These are phyloP conservation scores for Cladorrhinum samala DNA, from an alignment of 495 filamentous ascomycete species.

Conservation along the genomic window DNA sequence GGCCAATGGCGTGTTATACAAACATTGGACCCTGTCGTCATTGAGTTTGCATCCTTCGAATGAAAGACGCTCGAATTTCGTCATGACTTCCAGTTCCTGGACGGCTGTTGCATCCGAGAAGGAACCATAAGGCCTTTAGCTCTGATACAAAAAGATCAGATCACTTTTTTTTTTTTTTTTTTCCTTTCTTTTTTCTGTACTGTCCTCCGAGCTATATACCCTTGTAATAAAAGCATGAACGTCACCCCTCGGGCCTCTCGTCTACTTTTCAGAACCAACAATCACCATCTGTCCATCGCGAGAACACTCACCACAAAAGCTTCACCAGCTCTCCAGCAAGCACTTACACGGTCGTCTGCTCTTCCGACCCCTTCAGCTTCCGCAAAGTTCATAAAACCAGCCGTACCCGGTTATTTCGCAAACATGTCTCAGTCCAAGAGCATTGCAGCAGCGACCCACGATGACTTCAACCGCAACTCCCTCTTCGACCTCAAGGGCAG, in stretches of 20 bases:
- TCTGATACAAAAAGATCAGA: not conserved
- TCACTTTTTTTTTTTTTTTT: not conserved
- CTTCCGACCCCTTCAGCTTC: not conserved
- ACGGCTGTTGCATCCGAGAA: not conserved
- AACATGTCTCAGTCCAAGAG: constrained; percentile 46
- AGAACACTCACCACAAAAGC: constrained; percentile 4
- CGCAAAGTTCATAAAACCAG: not conserved
- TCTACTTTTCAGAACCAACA: not conserved
- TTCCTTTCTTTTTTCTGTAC: no score
- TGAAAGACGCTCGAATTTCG: not conserved
- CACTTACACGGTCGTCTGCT: not conserved
- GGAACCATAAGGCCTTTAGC: not conserved
- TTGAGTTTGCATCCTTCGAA: not conserved
- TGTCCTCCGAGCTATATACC: not conserved
- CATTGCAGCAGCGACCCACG: constrained; percentile 28
- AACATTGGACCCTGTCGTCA: constrained; percentile 1
- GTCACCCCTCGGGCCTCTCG: constrained; percentile 1
- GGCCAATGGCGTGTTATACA: constrained; percentile 7
- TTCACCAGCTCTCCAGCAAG: not conserved
- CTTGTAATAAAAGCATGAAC: not conserved
- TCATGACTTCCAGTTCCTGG: constrained; percentile 4
- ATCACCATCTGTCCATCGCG: not conserved
- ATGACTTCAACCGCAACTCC: constrained; percentile 45
- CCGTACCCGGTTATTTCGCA: constrained; percentile 4
- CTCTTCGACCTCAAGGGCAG: constrained; percentile 58